phyloP scores from a whole-genome alignment of 1,139 yeast genomes.

The Blastobotrys apis region DNA sequence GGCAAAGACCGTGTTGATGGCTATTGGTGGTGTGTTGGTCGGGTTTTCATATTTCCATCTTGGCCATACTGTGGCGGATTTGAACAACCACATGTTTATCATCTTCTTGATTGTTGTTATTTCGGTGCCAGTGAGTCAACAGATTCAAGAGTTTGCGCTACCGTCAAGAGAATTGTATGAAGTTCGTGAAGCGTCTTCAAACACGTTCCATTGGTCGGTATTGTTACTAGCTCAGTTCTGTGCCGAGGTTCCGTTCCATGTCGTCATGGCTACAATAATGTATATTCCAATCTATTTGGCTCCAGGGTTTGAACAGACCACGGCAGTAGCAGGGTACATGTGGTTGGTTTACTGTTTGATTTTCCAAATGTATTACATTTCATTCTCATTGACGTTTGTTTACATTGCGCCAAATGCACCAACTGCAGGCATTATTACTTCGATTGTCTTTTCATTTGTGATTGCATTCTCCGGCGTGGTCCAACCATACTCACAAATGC shows the following conservation, averaged over 20 bases:
- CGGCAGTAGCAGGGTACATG: slow-evolving; percentile 43
- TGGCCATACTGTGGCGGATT: slow-evolving; percentile 33
- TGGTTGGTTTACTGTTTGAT: slow-evolving; percentile 42
- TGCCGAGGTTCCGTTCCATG: slow-evolving; percentile 42
- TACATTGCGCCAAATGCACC: slow-evolving; percentile 46
- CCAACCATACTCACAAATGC: slow-evolving; percentile 45
- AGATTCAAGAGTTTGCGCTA: slow-evolving; percentile 46
- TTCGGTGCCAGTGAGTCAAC: slow-evolving; percentile 54
- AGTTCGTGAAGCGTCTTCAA: slow-evolving; percentile 54
- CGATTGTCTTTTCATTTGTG: slow-evolving; percentile 45
- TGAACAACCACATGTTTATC: slow-evolving; percentile 38
- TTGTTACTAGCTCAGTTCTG: slow-evolving; percentile 40
- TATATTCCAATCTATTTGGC: slow-evolving; percentile 41
- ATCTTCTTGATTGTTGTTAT: slow-evolving; percentile 53
- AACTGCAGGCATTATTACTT: slow-evolving; percentile 46
- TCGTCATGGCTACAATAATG: slow-evolving; percentile 33
- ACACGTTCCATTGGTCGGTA: slow-evolving; percentile 58
- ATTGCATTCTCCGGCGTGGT: slow-evolving; percentile 59
- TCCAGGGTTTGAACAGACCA: slow-evolving; percentile 38
- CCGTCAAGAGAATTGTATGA: slow-evolving; percentile 51
- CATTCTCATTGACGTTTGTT: slow-evolving; percentile 47
- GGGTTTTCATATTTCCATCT: slow-evolving; percentile 48
- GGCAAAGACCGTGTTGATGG: slow-evolving; percentile 45
- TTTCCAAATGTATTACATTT: slow-evolving; percentile 44
- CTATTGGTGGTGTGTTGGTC: slow-evolving; percentile 47